phyloP scores from a whole-genome alignment of 345 rosid genomes.

The Aurinia saxatilis region DNA sequence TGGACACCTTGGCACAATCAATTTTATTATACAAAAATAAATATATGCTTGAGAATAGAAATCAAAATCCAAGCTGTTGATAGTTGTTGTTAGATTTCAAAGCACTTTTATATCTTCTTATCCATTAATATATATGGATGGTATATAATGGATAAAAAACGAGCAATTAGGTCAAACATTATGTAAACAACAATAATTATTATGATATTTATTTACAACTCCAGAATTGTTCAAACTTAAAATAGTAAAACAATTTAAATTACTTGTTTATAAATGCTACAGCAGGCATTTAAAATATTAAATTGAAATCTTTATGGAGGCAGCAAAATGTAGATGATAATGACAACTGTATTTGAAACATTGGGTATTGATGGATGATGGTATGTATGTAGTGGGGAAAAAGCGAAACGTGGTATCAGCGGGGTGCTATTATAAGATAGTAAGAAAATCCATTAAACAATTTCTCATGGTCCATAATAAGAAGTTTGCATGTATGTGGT shows the following conservation, averaged over 20 bases:
- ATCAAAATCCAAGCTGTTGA: not conserved
- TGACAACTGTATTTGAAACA: not conserved
- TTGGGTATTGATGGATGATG: constrained; percentile 5
- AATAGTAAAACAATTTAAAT: too few species aligned
- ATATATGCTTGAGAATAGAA: not conserved
- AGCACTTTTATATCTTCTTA: not conserved
- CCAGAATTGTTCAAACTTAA: too few species aligned
- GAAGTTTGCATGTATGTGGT: constrained; percentile 11
- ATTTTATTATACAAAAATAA: not conserved
- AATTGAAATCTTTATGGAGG: not conserved
- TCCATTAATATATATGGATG: too few species aligned
- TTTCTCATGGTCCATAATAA: not conserved
- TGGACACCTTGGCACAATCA: constrained; percentile 13
- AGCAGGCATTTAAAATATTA: not conserved
- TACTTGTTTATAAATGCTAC: not conserved
- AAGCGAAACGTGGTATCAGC: not conserved
- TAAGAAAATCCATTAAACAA: not conserved
- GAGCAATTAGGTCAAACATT: too few species aligned
- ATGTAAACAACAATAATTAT: too few species aligned
- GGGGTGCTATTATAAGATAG: too few species aligned
- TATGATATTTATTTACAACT: too few species aligned
- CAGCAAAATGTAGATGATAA: not conserved
- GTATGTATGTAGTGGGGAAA: not conserved
- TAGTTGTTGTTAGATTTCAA: not conserved
- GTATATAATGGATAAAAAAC: too few species aligned